These are phyloP conservation scores for Auriculariales sp. DNA, from an alignment of 768 basidiomycete species.

Conservation along the genomic window DNA sequence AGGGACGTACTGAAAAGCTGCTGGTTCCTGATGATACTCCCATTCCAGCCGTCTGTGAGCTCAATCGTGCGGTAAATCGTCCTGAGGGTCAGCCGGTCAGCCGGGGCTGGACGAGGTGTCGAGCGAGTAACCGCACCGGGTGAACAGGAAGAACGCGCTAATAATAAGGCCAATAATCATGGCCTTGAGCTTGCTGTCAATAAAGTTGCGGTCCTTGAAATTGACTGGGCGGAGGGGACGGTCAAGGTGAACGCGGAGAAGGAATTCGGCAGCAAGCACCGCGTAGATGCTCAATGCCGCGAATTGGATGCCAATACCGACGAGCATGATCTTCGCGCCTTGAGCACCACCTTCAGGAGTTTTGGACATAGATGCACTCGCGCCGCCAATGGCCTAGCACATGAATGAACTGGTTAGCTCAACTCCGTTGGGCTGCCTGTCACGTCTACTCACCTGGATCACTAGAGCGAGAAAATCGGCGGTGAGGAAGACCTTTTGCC, in stretches of 20 bases:
- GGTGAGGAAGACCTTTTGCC: no score
- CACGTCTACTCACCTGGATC: slow-evolving; percentile 48
- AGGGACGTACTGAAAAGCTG: slow-evolving; percentile 29
- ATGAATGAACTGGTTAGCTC: slow-evolving; percentile 35
- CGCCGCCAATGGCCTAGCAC: slow-evolving; percentile 52
- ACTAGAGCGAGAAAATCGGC: slow-evolving; percentile 43
- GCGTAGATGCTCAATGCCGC: slow-evolving; percentile 27
- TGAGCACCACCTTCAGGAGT: slow-evolving; percentile 12
- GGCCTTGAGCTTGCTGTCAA: slow-evolving; percentile 7
- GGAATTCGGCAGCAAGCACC: slow-evolving; percentile 28
- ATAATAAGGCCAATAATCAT: slow-evolving; percentile 12
- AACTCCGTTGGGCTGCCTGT: slow-evolving; percentile 13
- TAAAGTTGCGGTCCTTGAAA: background rate
- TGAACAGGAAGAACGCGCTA: slow-evolving; percentile 27
- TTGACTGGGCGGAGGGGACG: slow-evolving; percentile 6
- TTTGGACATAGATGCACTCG: slow-evolving; percentile 27
- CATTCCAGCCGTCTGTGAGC: slow-evolving; percentile 34
- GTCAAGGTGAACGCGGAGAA: slow-evolving; percentile 21
- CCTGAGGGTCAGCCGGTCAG: slow-evolving; percentile 11
- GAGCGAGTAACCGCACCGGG: slow-evolving; percentile 22
- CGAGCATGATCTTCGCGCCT: slow-evolving; percentile 43
- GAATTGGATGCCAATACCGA: slow-evolving; percentile 47
- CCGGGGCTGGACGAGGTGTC: background rate
- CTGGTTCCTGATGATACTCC: slow-evolving; percentile 33
- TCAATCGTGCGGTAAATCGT: slow-evolving; percentile 38